Evolutionary conservation across 441 rosid genomes (phyloP).

Genomic region (Croton laevigatus): DNA sequence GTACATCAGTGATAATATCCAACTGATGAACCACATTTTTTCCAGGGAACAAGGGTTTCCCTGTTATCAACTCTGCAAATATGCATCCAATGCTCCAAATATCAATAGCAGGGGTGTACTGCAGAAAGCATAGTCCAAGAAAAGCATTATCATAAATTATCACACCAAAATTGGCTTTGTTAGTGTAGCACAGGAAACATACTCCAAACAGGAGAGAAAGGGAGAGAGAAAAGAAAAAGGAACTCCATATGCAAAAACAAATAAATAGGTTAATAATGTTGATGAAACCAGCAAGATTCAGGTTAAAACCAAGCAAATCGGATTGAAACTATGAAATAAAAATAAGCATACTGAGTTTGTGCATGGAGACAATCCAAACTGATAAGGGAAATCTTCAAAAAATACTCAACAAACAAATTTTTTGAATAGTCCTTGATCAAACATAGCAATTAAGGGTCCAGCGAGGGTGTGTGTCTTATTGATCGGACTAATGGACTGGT

Average conservation of each 20-base stretch:
- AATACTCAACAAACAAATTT: not conserved
- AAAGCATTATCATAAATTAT: not conserved
- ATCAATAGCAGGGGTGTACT: conserved; percentile 99
- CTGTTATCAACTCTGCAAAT: conserved; percentile 87
- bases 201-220: too few relatives aligned
- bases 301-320: not conserved
- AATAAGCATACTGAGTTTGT: not conserved
- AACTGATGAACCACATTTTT: conserved; percentile 89
- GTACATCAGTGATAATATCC: conserved; percentile 91
- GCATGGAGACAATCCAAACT: not conserved
- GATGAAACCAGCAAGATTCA: too few relatives aligned
- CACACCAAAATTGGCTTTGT: not conserved
- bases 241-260: too few relatives aligned
- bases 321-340: not conserved
- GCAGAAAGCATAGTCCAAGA: conserved; percentile 30
- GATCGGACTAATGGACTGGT: not conserved
- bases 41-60: conserved; percentile 94
- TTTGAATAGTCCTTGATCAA: not conserved
- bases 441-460: not conserved
- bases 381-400: not conserved
- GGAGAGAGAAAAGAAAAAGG: too few relatives aligned
- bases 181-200: too few relatives aligned
- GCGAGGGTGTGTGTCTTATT: not conserved
- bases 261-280: too few relatives aligned
- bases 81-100: conserved; percentile 99